Evolutionary conservation across 2,329 filamentous ascomycete species (phyloP), one percentile per base, ranked within the genome.

Genomic region (Graphilbum sp.): DNA sequence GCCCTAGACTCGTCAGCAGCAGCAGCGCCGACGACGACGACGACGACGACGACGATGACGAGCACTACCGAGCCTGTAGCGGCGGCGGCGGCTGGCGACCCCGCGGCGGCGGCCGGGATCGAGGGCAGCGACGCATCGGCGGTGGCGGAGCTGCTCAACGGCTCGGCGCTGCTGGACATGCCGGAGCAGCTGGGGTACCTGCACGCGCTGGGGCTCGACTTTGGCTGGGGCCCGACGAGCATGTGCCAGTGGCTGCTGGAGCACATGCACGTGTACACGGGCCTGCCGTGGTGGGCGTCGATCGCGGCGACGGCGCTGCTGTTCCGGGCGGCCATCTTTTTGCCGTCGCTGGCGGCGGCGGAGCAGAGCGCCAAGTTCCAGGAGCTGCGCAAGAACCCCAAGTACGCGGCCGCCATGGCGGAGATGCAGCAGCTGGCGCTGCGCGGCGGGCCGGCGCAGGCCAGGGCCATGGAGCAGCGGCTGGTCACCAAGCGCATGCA

Each of bases 171-270:
- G 39, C 64, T 75, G 43, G 60, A 69, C 44, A 71, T 85, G 45
- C 74, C 80, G 27, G 80, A 88, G 51, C 66, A 74, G 36, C 72
- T 93, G 41, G 90, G 90, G 44, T 95, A 87, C 52, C 64, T 98
- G 41, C 73, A 82, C 48, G 68, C 74, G 7, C 64, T 96, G 11
- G 90, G 90, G 4, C 63, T 98, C 18, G 83, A 96, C 50, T 96
- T 79, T 51, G 86, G 88, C 52, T 87, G 65, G 63, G 88, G 88
- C 15, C 73, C 82, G 5, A 83, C 86, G 0, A 61, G 76, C 4
- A 47, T 73, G 15, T 75, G 90, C 56, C 69, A 95, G 59, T 87
- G 69, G 66, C 18, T 72, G 3, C 60, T 96, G 11, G 90, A 98
- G 63, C 75, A 88, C 53, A 54, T 92, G 31, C 85, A 98, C 58